These are phyloP conservation scores for Fusarium nodosum DNA, from an alignment of 2,329 filamentous ascomycete genomes.

Conservation along the genomic window DNA sequence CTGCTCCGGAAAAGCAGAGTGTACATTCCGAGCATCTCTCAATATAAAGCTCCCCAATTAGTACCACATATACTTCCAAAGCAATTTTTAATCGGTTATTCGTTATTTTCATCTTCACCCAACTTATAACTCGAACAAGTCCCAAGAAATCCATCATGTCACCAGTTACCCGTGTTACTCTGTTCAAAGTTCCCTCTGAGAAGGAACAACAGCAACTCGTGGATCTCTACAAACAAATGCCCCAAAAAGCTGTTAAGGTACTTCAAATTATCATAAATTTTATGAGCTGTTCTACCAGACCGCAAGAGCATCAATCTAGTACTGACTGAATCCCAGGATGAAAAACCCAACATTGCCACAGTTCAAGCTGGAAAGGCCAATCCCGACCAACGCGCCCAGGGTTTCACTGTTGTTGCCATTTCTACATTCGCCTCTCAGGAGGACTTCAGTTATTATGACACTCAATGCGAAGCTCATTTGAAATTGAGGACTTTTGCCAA, in stretches of 20 bases:
- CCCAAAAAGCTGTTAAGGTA: constrained; percentile 52
- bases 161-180: constrained; percentile 52
- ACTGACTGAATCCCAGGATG: constrained; percentile 61
- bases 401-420: constrained; percentile 69
- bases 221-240: constrained; percentile 53
- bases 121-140: neutral
- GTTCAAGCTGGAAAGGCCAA: constrained; percentile 64
- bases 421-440: constrained; percentile 69
- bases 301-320: neutral
- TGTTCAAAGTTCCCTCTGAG: constrained; percentile 56
- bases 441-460: constrained; percentile 74
- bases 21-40: neutral
- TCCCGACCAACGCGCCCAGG: constrained; percentile 68
- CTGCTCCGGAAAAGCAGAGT: neutral
- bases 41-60: neutral
- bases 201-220: constrained; percentile 53
- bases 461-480: constrained; percentile 54
- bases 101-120: neutral
- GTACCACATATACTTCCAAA: neutral
- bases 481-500: constrained; percentile 53
- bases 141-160: constrained; percentile 11
- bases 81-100: neutral
- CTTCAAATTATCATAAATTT: neutral
- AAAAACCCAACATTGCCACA: constrained; percentile 70
- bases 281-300: too few relatives aligned